These are phyloP conservation scores for Musa itinerans DNA, from an alignment of 176 grass and related monocot species.

Conservation along the genomic window DNA sequence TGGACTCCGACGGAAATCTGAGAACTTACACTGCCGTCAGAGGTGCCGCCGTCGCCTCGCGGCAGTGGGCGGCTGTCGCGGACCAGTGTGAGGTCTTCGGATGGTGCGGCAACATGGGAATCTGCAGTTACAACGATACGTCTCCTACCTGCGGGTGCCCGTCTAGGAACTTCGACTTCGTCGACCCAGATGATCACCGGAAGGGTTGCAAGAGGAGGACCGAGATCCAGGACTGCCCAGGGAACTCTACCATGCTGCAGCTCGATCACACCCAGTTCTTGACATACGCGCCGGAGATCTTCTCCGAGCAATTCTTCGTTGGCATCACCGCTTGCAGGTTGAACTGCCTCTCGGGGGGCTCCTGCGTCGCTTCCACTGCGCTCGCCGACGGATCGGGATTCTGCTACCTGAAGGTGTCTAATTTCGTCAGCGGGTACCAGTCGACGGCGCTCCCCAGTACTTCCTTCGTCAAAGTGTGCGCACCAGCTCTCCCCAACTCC, in stretches of 20 bases:
- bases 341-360: slow-evolving; percentile 73
- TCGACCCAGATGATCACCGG: slow-evolving; percentile 13
- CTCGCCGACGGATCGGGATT: slow-evolving; percentile 78
- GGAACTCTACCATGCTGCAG: slow-evolving; percentile 80
- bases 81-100: slow-evolving; percentile 98
- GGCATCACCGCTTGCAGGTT: slow-evolving; percentile 73
- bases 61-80: slow-evolving; percentile 71
- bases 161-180: slow-evolving; percentile 50
- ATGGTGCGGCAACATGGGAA: slow-evolving; percentile 83
- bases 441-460: slow-evolving; percentile 78
- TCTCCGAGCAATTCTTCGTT: slow-evolving; percentile 68
- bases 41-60: slow-evolving; percentile 23
- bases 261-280: slow-evolving; percentile 79
- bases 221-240: slow-evolving; percentile 48
- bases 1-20: slow-evolving; percentile 84
- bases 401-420: slow-evolving; percentile 79
- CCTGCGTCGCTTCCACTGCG: slow-evolving; percentile 76
- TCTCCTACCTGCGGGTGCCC: slow-evolving; percentile 68
- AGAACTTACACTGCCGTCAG: slow-evolving; percentile 51
- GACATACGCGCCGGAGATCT: slow-evolving; percentile 63
- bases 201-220: slow-evolving; percentile 39
- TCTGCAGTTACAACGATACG: slow-evolving; percentile 77
- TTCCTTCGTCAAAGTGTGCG: slow-evolving; percentile 94
- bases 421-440: slow-evolving; percentile 68
- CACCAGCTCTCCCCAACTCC: slow-evolving; percentile 24